Percentiles rank a stretch among this genome's conserved stretches.
Evolutionary conservation across 345 rosid species (phyloP).

Genomic region (Kernera saxatilis): DNA sequence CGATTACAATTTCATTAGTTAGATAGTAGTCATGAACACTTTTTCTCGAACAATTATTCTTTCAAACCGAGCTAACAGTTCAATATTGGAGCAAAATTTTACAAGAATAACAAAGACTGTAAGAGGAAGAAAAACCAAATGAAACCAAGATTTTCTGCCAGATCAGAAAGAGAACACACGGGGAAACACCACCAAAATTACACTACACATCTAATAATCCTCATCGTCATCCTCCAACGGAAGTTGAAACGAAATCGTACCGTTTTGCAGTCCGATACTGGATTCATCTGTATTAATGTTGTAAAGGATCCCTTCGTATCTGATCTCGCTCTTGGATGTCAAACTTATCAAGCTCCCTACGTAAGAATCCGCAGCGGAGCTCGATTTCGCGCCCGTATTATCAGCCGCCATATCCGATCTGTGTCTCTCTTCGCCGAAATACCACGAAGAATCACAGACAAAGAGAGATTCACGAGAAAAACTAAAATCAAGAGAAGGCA

Average conservation of each 20-base stretch:
- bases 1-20: background rate
- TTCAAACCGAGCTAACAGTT: background rate
- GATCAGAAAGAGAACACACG: background rate
- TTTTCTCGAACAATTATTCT: background rate
- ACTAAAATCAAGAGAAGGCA: slow-evolving; percentile 5
- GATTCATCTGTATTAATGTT: slow-evolving; percentile 94
- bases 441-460: slow-evolving; percentile 12
- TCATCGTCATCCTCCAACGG: background rate
- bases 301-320: slow-evolving; percentile 91
- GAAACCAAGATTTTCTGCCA: background rate
- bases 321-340: slow-evolving; percentile 95
- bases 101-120: background rate
- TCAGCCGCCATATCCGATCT: slow-evolving; percentile 59
- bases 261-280: slow-evolving; percentile 87
- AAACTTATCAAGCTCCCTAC: slow-evolving; percentile 94
- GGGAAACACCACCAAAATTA: background rate
- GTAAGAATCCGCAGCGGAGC: slow-evolving; percentile 83
- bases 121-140: background rate
- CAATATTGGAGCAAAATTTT: background rate
- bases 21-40: background rate
- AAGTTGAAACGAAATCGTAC: slow-evolving; percentile 31
- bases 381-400: slow-evolving; percentile 48
- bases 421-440: slow-evolving; percentile 14
- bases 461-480: slow-evolving; percentile 9
- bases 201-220: background rate